These are phyloP conservation scores for Ophiostoma piceae DNA, from an alignment of 2,329 filamentous ascomycete species.

Conservation along the genomic window DNA sequence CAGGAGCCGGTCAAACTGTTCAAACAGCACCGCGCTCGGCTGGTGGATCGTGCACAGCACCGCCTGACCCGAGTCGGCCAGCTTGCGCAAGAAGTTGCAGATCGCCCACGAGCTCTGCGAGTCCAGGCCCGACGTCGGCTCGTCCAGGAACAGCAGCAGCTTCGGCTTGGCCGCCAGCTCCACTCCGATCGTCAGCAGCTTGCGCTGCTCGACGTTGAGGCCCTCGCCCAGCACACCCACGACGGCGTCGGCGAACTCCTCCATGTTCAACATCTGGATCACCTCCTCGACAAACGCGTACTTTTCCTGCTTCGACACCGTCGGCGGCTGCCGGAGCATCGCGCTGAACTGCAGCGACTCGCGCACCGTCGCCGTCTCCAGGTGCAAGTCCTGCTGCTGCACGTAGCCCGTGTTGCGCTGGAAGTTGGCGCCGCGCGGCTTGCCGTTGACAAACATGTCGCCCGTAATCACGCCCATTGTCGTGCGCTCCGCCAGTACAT, in stretches of 20 bases:
- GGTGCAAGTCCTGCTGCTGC: slow-evolving; percentile 77
- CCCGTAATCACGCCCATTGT: slow-evolving; percentile 72
- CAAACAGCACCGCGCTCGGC: slow-evolving; percentile 91
- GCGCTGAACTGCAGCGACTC: slow-evolving; percentile 73
- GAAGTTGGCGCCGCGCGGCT: slow-evolving; percentile 38
- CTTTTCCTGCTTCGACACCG: slow-evolving; percentile 62
- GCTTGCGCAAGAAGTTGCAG: slow-evolving; percentile 54
- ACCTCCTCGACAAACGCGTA: slow-evolving; percentile 72
- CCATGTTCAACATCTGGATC: slow-evolving; percentile 84
- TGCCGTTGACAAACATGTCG: slow-evolving; percentile 71
- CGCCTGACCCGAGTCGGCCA: slow-evolving; percentile 69
- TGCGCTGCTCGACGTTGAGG: slow-evolving; percentile 64
- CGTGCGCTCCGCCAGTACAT: slow-evolving; percentile 73
- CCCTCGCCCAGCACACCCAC: slow-evolving; percentile 88
- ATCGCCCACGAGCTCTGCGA: slow-evolving; percentile 74
- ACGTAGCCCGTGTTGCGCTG: slow-evolving; percentile 47
- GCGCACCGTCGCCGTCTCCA: slow-evolving; percentile 66
- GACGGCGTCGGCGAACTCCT: slow-evolving; percentile 81
- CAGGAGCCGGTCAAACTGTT: slow-evolving; percentile 72
- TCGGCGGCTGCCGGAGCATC: slow-evolving; percentile 63
- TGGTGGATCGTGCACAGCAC: slow-evolving; percentile 98
- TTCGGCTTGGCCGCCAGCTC: slow-evolving; percentile 85
- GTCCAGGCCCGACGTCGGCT: slow-evolving; percentile 68
- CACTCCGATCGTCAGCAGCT: slow-evolving; percentile 83
- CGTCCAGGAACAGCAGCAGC: slow-evolving; percentile 56